Base-by-base conservation (phyloP, 1,284 basidiomycete species). In the Puccinia horiana region DNA sequence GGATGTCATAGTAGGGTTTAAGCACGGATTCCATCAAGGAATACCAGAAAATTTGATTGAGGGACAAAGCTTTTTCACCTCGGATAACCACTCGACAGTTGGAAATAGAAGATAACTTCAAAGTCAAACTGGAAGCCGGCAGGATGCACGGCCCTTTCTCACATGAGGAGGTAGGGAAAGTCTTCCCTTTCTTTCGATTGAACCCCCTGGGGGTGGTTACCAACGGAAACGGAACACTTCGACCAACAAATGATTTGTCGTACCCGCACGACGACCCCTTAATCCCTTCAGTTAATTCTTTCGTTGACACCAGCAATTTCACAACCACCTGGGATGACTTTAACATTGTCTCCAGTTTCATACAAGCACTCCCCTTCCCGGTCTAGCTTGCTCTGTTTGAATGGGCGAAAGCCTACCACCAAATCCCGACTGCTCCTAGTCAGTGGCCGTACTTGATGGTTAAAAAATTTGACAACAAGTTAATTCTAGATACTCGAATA, bases 201-300 rank as follows among this genome's bases (percentile, higher is more conserved):
- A n/a, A n/a, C n/a, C n/a, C n/a, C n/a, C n/a, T n/a, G n/a, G n/a
- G n/a, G n/a, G n/a, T n/a, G n/a, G n/a, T n/a, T n/a, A n/a, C 44
- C 8, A 72, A 72, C 37, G 69, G 69, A 72, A 37, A 72, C 37
- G 69, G 69, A 40, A 44, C 69, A 44, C 16, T 44, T 23, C 26
- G 69, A 44, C 40, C 69, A 29, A 72, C 44, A 72, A 37, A 72
- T 37, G 23, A 72, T 26, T 49, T 72, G 44, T 72, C 40, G 3
- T 72, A 40, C n/a, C 69, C 69, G 14, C 37, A 72, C n/a, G 37
- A 44, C 35, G 40, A 72, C 47, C 37, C 37, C 16, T 44, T 18
- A 44, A 72, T n/a, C 18, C 69, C 47, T 8, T 49, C 37, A 29
- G 69, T 42, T 20, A 72, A 72, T 29, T 35, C 26, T 26, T 72